Base-by-base conservation (phyloP, 2,329 filamentous ascomycete species). In the Ophiocordyceps camponoti-saundersi region DNA sequence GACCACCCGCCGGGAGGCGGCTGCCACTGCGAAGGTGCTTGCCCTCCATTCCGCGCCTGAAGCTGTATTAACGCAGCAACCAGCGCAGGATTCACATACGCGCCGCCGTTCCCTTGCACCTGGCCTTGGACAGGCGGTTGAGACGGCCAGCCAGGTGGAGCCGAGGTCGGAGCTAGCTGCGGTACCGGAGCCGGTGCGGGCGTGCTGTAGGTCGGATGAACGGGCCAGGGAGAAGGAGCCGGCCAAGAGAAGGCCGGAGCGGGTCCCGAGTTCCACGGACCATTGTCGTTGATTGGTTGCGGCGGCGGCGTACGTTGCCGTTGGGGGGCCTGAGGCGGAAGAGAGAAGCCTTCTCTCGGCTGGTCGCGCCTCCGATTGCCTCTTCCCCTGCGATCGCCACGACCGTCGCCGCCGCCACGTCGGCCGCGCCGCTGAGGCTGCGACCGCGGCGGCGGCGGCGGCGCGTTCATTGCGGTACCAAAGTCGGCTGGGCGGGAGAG, bases 401-500 rank as follows among this genome's bases (percentile, higher is more conserved):
- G 5, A 8, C 23, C 23, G 23, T 8, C 26, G 26, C 26, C 26
- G 26, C 26, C 26, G 26, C 26, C 65, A 29, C 70, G 64, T 16
- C 65, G 62, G 10, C 69, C 65, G 22, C 68, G 65, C 13, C 68
- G 58, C 18, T 59, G 59, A 12, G 58, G 55, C 18, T 56, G 56
- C 29, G 58, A 48, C 51, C 61, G 54, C 29, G 55, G 56, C 42
- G 52, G 52, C 34, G 64, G 50, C 58, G 57, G 57, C 4, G 52
- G 51, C 61, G 69, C 55, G 59, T 59, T 60, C 55, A 68, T 56
- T 41, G 57, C 65, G 49, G 66, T 65, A 6, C 71, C 74, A 49
- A 82, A 78, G 44, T 80, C 80, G 18, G 73, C 69, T 1, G 85
- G 85, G 18, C 85, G 70, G 20, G 80, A 63, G 18, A 90, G 69